Conservation (phyloP, 345 rosid genomes). For the Hibiscus syriacus region DNA sequence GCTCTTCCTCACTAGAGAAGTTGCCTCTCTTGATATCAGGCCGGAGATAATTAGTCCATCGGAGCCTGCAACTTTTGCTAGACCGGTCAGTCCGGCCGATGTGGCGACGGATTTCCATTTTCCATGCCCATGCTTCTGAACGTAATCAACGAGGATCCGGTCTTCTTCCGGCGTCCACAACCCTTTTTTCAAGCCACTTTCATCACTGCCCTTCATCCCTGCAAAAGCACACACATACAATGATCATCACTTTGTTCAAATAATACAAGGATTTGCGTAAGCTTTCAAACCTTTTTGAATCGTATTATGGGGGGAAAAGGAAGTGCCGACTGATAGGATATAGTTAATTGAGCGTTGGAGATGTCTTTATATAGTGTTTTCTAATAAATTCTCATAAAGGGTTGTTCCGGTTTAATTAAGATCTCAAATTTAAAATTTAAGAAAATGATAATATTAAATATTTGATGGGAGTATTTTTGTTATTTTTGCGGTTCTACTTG, state of each 20-base stretch:
- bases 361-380: too few relatives aligned
- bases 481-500: too few relatives aligned
- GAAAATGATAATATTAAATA: too few relatives aligned
- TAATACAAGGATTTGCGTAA: too few relatives aligned
- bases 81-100: conserved; percentile 69
- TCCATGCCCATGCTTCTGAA: conserved; percentile 55
- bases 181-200: conserved; percentile 54
- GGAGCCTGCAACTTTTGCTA: conserved; percentile 70
- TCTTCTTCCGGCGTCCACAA: too few relatives aligned
- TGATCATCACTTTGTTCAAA: background rate
- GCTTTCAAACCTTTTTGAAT: conserved; percentile 7
- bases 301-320: too few relatives aligned
- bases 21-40: conserved; percentile 77
- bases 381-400: too few relatives aligned
- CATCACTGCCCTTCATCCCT: conserved; percentile 39
- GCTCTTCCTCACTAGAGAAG: conserved; percentile 64
- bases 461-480: too few relatives aligned
- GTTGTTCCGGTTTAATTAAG: too few relatives aligned
- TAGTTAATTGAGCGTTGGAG: too few relatives aligned
- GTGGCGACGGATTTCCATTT: conserved; percentile 71
- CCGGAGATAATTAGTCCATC: conserved; percentile 77
- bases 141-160: conserved; percentile 42
- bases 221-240: background rate
- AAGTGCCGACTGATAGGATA: too few relatives aligned
- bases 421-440: too few relatives aligned